Evolutionary conservation across 306 rosid genomes (phyloP), one percentile per base, ranked within the genome.

Genomic region (Pyrus betulifolia): DNA sequence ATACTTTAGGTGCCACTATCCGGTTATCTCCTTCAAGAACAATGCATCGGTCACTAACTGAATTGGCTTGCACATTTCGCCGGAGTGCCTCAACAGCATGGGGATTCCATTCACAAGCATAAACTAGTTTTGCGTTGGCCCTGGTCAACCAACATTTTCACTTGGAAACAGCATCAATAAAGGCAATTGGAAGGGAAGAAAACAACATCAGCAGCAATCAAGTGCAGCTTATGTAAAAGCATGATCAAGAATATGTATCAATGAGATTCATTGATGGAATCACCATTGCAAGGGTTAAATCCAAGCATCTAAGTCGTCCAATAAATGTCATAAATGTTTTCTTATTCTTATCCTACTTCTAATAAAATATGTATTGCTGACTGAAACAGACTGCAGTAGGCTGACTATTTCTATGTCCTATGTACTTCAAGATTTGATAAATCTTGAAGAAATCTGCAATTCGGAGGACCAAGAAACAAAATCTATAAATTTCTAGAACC

Each of bases 71-170:
- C 35, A 95, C 75, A 84, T 95, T 95, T 67, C 78, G 90, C 72
- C 28, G 79, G 64, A 95, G 97, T 66, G 97, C 97, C 78, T 89
- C 92, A 55, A 88, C 67, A 69, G 97, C 97, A 87, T 89, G 84
- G 55, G 96, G 90, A 83, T 95, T 95, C 96, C 99, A 95, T 74
- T 96, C 99, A 80, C 98, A 96, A 51, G 96, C 99, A 87, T 88
- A 88, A 51, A 96, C 97, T 71, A 89, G 57, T 79, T 91, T 91
- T 72, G 96, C 93, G 71, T 85, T 87, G 79, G 98, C 98, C 88
- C 99, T 96, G 87, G 75, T 74, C 84, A 80, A 82, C 81, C 59
- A 67, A 80, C 38, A 38, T 60, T 59, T 75, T 72, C 72, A 73
- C 40, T 80, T 69, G 81, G 54, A 76, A 74, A 74, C 33, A 77